Base-by-base conservation (phyloP, 208 protist genomes). In the Leptomonas seymouri region DNA sequence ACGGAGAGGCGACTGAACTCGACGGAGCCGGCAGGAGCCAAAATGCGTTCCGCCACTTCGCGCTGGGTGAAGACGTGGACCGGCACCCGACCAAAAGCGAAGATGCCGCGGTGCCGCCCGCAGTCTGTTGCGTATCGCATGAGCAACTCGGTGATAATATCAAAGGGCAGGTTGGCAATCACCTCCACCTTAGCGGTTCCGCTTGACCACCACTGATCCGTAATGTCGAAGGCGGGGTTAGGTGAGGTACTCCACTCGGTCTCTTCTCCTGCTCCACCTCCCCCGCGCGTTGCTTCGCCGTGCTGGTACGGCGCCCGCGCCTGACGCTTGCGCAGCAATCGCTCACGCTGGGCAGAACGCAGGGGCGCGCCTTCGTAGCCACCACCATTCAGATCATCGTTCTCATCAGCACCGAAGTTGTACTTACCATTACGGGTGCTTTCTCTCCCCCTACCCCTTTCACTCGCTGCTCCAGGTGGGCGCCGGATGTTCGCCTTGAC, bases 61-160 rank as follows among this genome's bases (percentile, higher is more conserved):
- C 89, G 85, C 62, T 97, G 91, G 21, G 89, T 89, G 67, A 97
- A 95, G 48, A 97, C 67, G 70, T 95, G 86, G 21, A 97, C 41
- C 5, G 87, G 88, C 30, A 97, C 91, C 18, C 89, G 86, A 16
- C 91, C 90, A 70, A 96, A 95, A 16, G 71, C 46, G 66, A 93
- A 97, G 41, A 97, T 45, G 49, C 86, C 86, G 50, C 69, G 59
- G 44, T 78, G 80, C 23, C 76, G 76, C 61, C 82, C 88, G 67
- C 87, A 93, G 74, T 97, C 92, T 9, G 85, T 80, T 31, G 80
- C 78, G 76, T 95, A 97, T 14, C 92, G 92, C 74, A 94, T 83
- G 27, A 97, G 65, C n/a, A 95, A 74, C 67, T 95, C 85, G 0
- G 85, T 81, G 31, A 94, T 90, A 59, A 94, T 73, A 16, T 82